Conservation (phyloP, 345 rosid species). For the Turritis glabra region DNA sequence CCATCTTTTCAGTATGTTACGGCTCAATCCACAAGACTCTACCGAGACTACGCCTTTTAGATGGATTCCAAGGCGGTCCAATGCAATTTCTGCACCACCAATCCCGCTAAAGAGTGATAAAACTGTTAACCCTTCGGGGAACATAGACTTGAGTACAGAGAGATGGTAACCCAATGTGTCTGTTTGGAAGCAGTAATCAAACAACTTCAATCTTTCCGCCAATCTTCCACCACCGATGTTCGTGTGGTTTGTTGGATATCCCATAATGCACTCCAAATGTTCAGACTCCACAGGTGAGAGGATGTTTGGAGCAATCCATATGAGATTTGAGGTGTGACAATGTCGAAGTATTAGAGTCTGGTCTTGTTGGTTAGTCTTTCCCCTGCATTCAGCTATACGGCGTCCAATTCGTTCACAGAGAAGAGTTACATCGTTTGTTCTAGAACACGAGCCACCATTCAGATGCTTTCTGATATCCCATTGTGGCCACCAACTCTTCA, state of each 20-base stretch:
- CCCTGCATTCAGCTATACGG: conserved; percentile 51
- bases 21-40: conserved; percentile 58
- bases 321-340: conserved; percentile 56
- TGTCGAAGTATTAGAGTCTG: conserved; percentile 59
- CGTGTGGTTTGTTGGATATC: conserved; percentile 76
- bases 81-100: conserved; percentile 74
- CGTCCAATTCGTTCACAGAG: conserved; percentile 66
- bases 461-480: conserved; percentile 91
- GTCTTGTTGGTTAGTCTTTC: conserved; percentile 55
- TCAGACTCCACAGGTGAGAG: conserved; percentile 61
- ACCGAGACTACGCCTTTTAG: conserved; percentile 72
- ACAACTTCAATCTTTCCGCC: conserved; percentile 55
- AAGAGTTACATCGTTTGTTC: conserved; percentile 40
- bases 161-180: conserved; percentile 86
- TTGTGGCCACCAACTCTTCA: conserved; percentile 87
- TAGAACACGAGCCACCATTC: conserved; percentile 41
- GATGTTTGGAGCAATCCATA: conserved; percentile 73
- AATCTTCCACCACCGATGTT: conserved; percentile 41
- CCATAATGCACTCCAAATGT: conserved; percentile 67
- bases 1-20: conserved; percentile 67
- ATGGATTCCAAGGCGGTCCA: conserved; percentile 68
- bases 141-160: conserved; percentile 69
- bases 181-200: conserved; percentile 70
- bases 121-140: conserved; percentile 70
- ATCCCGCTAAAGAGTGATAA: conserved; percentile 75